phyloP scores from a whole-genome alignment of 202 grass and related monocot genomes.

The Bolboschoenoplectus hybrid region DNA sequence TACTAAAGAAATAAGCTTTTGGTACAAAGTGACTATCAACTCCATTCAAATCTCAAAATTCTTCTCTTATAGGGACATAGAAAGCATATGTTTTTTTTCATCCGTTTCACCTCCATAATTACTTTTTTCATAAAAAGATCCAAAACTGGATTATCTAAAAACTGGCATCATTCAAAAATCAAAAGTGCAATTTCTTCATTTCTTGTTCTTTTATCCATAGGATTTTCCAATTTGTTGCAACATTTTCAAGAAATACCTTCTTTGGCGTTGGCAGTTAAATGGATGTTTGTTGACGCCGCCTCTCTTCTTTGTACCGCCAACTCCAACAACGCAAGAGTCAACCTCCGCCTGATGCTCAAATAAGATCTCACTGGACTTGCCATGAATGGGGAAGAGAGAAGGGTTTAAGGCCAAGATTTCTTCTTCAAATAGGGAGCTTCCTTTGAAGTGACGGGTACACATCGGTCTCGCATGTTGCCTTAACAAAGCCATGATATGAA shows the following conservation, averaged over 20 bases:
- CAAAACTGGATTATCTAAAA: not conserved
- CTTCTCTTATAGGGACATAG: not conserved
- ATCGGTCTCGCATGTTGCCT: not conserved
- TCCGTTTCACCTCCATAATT: not conserved
- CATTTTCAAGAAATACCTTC: constrained; percentile 21
- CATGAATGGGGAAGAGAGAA: not conserved
- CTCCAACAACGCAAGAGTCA: not conserved
- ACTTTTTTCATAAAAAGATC: not conserved
- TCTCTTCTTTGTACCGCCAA: constrained; percentile 19
- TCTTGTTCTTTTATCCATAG: not conserved
- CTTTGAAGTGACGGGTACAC: not conserved
- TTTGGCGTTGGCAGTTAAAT: not conserved
- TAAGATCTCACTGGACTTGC: not conserved
- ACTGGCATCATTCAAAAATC: not conserved
- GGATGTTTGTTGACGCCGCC: not conserved
- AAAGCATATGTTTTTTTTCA: not conserved
- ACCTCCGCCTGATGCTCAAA: not conserved
- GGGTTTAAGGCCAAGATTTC: constrained; percentile 10
- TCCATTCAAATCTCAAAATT: not conserved
- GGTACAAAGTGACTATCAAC: not conserved
- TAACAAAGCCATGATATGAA: not conserved
- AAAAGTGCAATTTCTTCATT: not conserved
- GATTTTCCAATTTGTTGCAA: not conserved
- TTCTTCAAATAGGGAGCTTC: constrained; percentile 2
- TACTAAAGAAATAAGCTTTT: not conserved